A percentile compares a stretch with the other conserved stretches of the same genome.
Conservation (phyloP, 2,329 filamentous ascomycete genomes). For the Aspergillus sclerotialis region DNA sequence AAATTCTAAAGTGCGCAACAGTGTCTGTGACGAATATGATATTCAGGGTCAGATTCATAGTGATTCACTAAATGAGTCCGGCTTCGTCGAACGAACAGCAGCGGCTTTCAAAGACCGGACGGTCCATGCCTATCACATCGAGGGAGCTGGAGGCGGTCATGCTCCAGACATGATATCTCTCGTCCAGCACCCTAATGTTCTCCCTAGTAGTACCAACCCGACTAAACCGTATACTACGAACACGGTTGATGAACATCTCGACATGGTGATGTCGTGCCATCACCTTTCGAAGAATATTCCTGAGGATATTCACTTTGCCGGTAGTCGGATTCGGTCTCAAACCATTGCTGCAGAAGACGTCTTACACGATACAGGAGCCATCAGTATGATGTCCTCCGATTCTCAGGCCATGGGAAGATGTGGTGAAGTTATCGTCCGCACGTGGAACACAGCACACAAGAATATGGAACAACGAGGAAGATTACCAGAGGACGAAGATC, state of each 20-base stretch:
- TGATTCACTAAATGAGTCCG: constrained; percentile 86
- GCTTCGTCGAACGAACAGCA: constrained; percentile 82
- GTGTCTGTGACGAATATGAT: constrained; percentile 79
- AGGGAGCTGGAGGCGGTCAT: constrained; percentile 84
- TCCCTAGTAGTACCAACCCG: constrained; percentile 80
- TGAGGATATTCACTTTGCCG: constrained; percentile 86
- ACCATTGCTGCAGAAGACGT: constrained; percentile 93
- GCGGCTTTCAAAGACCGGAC: constrained; percentile 70
- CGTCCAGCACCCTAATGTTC: constrained; percentile 74
- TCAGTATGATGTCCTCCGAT: constrained; percentile 90
- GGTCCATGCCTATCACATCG: constrained; percentile 91
- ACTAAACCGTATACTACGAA: constrained; percentile 80
- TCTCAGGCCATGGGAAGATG: constrained; percentile 91
- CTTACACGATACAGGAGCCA: constrained; percentile 81
- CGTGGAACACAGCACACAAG: constrained; percentile 92
- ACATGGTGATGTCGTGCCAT: constrained; percentile 96
- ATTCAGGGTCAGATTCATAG: constrained; percentile 87
- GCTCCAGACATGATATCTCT: constrained; percentile 89
- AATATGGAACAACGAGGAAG: constrained; percentile 75
- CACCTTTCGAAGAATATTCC: constrained; percentile 82
- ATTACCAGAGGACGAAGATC: constrained; percentile 68
- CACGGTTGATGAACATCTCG: constrained; percentile 85
- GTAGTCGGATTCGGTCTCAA: constrained; percentile 82
- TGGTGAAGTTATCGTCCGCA: constrained; percentile 79
- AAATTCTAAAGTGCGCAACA: background rate